Base-by-base conservation (phyloP, 176 grass and related monocot species). In the Ensete glaucum region DNA sequence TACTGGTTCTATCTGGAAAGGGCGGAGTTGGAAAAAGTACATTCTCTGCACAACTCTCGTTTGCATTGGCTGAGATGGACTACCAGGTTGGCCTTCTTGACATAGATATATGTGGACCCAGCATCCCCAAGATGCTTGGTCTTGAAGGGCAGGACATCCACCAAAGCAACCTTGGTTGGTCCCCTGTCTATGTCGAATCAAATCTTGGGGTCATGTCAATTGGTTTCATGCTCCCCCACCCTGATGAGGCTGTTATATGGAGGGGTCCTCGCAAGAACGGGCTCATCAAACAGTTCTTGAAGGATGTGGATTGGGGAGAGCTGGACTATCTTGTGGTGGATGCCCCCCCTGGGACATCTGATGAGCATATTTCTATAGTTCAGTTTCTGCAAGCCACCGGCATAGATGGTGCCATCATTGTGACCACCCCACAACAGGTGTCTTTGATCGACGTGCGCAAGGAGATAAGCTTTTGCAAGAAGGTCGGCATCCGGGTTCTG, bases 341-440 rank as follows among this genome's bases (percentile, higher is more conserved):
- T 68, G 83, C 89, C 13, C 89, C 89, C 52, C 89, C 89, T 71
- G 85, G 89, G 34, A 91, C 85, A 11, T 87, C 85, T 14, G 89
- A 91, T 64, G 94, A 97, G 58, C 94, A 97, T 20, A 97, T 97
- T n/a, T 89, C 94, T 12, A 93, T 93, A 0, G 88, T 97, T n/a
- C 94, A 97, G 77, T 97, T 93, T 64, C 82, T 97, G 11, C 85
- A 97, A 82, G 83, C 81, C 57, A 83, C 94, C n/a, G 90, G 82
- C 54, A 90, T 97, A 0, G 86, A 93, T 50, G 90, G 94, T 54
- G 94, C 90, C 0, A 85, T 97, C 69, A 88, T 97, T 0, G 94
- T 97, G 57, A 93, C 94, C 1, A 93, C 94, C 56, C 94, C 90
- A 1, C 94, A 97, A 64, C 90, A 98, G 59, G 90, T 93, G 7